A percentile compares a stretch with the other conserved stretches of the same genome.
Conservation (phyloP, 1,284 basidiomycete genomes). For the Malassezia yamatoensis region DNA sequence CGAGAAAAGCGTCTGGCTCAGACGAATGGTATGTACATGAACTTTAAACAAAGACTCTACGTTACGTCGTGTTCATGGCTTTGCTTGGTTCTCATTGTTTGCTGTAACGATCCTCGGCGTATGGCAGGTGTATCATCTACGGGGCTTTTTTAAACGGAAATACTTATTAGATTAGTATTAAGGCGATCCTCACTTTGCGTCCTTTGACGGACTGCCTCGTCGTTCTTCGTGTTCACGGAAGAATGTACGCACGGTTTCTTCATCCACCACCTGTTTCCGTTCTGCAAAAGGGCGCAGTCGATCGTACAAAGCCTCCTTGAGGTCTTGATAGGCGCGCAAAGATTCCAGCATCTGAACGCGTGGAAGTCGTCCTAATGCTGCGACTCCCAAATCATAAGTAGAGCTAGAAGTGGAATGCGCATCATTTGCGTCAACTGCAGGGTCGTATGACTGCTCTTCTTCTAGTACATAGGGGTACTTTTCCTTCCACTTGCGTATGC, state of each 20-base stretch:
- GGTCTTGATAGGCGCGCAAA: slow-evolving; percentile 43
- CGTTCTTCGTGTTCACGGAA: slow-evolving; percentile 25
- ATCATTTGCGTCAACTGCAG: slow-evolving; percentile 32
- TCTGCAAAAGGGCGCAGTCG: slow-evolving; percentile 48
- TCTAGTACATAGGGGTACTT: slow-evolving; percentile 44
- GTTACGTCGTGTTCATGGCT: slow-evolving; percentile 77
- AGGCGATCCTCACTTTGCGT: no score
- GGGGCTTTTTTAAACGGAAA: slow-evolving; percentile 90
- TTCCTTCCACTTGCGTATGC: slow-evolving; percentile 17
- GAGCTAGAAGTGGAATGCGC: slow-evolving; percentile 29
- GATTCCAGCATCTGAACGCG: slow-evolving; percentile 48
- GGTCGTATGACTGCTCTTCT: slow-evolving; percentile 48
- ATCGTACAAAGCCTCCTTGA: slow-evolving; percentile 47
- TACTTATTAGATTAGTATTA: slow-evolving; percentile 73
- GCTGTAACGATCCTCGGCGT: slow-evolving; percentile 71
- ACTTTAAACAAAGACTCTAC: slow-evolving; percentile 63
- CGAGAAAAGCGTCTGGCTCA: slow-evolving; percentile 79
- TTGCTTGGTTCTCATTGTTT: slow-evolving; percentile 75
- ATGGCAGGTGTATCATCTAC: slow-evolving; percentile 89
- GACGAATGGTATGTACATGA: slow-evolving; percentile 67
- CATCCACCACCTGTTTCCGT: slow-evolving; percentile 42
- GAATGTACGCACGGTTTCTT: slow-evolving; percentile 46
- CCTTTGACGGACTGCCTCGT: neutral
- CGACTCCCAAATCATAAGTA: slow-evolving; percentile 49
- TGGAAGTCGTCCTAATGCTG: slow-evolving; percentile 47